A percentile compares a stretch with the other conserved stretches of the same genome.
Conservation (phyloP, 2,329 filamentous ascomycete genomes). For the Phoma sp. region DNA sequence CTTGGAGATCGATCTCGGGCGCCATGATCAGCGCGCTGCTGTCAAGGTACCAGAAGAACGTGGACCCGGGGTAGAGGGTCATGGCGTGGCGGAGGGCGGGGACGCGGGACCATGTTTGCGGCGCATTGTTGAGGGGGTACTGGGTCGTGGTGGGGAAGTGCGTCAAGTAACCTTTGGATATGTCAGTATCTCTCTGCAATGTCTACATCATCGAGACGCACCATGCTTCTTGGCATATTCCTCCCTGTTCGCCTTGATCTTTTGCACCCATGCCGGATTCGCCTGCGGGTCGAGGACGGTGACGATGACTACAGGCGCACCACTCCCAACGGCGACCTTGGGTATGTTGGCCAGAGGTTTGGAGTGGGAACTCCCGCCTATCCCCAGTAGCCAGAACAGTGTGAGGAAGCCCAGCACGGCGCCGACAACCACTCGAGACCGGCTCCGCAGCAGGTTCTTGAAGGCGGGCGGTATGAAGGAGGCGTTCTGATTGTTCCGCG, state of each 20-base stretch:
- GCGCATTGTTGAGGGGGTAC: constrained; percentile 70
- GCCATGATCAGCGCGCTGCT: constrained; percentile 90
- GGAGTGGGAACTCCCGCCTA: constrained; percentile 29
- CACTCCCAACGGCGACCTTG: constrained; percentile 51
- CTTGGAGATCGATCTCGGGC: constrained; percentile 70
- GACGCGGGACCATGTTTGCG: constrained; percentile 73
- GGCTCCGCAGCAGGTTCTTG: constrained; percentile 60
- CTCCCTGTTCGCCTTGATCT: constrained; percentile 80
- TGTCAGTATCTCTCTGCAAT: constrained; percentile 11
- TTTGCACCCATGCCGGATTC: constrained; percentile 71
- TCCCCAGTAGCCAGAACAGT: constrained; percentile 46
- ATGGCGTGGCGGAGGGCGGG: constrained; percentile 90
- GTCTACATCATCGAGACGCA: constrained; percentile 44
- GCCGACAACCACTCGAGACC: constrained; percentile 64
- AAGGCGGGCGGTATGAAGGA: constrained; percentile 51
- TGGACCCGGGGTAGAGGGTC: constrained; percentile 75
- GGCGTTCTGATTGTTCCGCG: constrained; percentile 58
- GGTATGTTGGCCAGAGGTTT: constrained; percentile 26
- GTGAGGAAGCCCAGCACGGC: constrained; percentile 63
- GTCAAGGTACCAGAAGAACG: constrained; percentile 87
- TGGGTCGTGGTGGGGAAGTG: constrained; percentile 81
- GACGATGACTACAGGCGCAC: constrained; percentile 73
- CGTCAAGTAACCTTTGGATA: constrained; percentile 75
- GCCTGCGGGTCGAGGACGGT: constrained; percentile 78
- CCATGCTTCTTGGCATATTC: constrained; percentile 87